Evolutionary conservation across 2,329 filamentous ascomycete genomes (phyloP).

Genomic region (Colletotrichum sp.): DNA sequence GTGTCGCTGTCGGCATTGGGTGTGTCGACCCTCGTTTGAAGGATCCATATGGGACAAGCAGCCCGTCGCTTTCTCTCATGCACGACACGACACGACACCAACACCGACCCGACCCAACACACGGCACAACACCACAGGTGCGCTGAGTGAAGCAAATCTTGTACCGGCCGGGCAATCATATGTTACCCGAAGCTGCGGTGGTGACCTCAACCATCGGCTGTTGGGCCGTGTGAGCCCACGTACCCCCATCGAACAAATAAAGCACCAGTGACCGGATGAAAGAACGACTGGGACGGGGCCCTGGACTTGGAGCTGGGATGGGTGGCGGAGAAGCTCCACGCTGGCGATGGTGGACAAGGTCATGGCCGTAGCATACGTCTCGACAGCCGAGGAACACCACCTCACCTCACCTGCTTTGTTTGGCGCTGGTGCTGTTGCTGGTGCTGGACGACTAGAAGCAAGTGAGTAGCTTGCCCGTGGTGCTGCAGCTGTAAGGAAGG

Average conservation of each 20-base stretch:
- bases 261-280: neutral
- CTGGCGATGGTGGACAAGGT: neutral
- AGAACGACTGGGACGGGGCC: neutral
- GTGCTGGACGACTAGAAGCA: neutral
- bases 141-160: neutral
- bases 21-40: constrained; percentile 15
- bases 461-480: neutral
- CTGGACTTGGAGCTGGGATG: neutral
- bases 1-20: constrained; percentile 12
- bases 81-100: constrained; percentile 2
- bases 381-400: constrained; percentile 11
- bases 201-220: neutral
- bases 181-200: neutral
- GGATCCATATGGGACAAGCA: constrained; percentile 12
- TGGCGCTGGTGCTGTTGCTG: neutral
- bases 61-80: constrained; percentile 7
- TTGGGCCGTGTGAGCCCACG: neutral
- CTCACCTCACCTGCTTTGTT: neutral
- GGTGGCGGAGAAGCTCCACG: constrained; percentile 11
- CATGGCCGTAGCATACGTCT: neutral
- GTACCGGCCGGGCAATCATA: neutral
- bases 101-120: neutral
- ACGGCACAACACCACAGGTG: neutral
- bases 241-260: neutral
- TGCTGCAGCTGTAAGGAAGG: neutral